Evolutionary conservation across 176 grass and related monocot genomes (phyloP), one percentile per base, ranked within the genome.

Genomic region (Carex kokanica): DNA sequence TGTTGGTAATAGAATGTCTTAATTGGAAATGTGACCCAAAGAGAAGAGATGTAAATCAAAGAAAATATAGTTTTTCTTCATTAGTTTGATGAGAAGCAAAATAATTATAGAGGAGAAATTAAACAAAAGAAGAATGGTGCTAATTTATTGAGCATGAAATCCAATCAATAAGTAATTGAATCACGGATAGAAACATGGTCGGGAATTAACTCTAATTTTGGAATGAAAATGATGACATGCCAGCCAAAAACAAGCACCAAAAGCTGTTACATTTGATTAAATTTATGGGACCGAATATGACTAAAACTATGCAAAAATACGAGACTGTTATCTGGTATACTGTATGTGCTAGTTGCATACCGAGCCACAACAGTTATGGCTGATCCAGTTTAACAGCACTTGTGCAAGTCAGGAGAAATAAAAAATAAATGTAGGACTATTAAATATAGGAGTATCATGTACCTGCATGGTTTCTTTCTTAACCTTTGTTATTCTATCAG

Each of bases 1-100:
- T 86, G 92, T 94, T 55, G 94, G 94, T 78, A 94, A 80, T 80
- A 7, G 16, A 64, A 60, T 55, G 2, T 59, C 29, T 79, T 47
- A 51, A 52, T 74, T 74, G 7, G 13, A 74, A 49, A 74, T 18
- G 20, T 10, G 14, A 40, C 21, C 71, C 51, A 10, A 45, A 45
- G 43, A 45, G 43, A 2, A 45, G 43, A 45, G 43, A 45, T 45
- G 43, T 45, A 45, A 45, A 45, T 45, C 43, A 45, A 45, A 45
- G 8, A 45, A 45, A 45, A n/a, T 13, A 51, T 73, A 10, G 9
- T 25, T 23, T 73, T 25, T 11, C 20, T 73, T 20, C 0, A 32
- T 12, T 47, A 73, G 41, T 73, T 73, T 13, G 69, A 51, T 51
- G n/a, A 73, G 69, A 41, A 49, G 41, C 38, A 73, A 9, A 73